phyloP scores from a whole-genome alignment of 768 basidiomycete species.

The Auriculariales sp. region DNA sequence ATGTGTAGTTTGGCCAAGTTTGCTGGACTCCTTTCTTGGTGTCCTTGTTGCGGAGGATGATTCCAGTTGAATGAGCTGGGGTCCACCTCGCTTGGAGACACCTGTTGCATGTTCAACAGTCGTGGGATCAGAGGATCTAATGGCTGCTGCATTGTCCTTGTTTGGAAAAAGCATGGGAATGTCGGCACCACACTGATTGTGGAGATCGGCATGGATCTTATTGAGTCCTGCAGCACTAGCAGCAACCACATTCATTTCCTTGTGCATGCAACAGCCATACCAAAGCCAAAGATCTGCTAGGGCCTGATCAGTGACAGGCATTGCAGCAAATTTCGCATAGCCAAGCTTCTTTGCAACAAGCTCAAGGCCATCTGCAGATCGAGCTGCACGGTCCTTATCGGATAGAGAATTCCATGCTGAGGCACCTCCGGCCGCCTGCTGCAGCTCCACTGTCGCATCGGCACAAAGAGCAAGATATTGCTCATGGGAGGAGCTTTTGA shows the following conservation, averaged over 20 bases:
- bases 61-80: conserved; percentile 15
- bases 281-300: conserved; percentile 18
- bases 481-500: not conserved
- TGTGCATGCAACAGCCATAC: conserved; percentile 26
- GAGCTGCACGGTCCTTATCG: conserved; percentile 8
- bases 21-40: conserved; percentile 20
- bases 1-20: conserved; percentile 8
- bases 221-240: conserved; percentile 14
- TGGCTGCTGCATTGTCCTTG: conserved; percentile 15
- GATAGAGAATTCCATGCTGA: not conserved
- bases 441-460: not conserved
- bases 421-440: not conserved
- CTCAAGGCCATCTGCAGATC: conserved; percentile 5
- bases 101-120: not conserved
- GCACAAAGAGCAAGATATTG: not conserved
- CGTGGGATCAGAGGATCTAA: not conserved
- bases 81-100: conserved; percentile 11
- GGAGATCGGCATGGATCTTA: too few species aligned
- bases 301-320: conserved; percentile 8
- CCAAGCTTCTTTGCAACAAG: conserved; percentile 11
- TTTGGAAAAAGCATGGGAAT: conserved; percentile 17
- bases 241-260: conserved; percentile 21
- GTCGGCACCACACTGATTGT: too few species aligned
- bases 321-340: conserved; percentile 4
- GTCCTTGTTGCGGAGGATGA: conserved; percentile 21